Evolutionary conservation across 1,284 basidiomycete genomes (phyloP).

Genomic region (Veloboletus limbatus): DNA sequence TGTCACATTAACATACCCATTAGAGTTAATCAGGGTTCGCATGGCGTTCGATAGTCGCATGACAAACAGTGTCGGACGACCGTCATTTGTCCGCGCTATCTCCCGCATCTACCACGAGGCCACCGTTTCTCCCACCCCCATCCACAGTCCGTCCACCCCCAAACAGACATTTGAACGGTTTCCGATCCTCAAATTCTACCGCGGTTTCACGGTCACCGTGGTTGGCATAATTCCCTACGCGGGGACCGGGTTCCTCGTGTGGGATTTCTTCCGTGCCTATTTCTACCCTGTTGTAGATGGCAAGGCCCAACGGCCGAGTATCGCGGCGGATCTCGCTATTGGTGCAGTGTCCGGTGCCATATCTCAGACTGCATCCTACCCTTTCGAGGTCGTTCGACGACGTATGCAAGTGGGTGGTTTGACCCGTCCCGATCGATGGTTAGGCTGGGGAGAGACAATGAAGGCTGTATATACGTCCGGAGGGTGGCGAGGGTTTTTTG

Average conservation of each 20-base stretch:
- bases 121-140: constrained; percentile 32
- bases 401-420: constrained; percentile 96
- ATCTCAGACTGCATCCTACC: constrained; percentile 92
- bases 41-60: constrained; percentile 85
- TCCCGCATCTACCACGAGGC: constrained; percentile 72
- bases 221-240: constrained; percentile 96
- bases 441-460: constrained; percentile 79
- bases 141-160: constrained; percentile 21
- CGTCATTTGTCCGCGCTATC: constrained; percentile 63
- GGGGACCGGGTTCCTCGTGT: constrained; percentile 92
- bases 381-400: constrained; percentile 91
- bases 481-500: constrained; percentile 90
- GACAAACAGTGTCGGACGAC: constrained; percentile 38
- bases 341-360: constrained; percentile 91
- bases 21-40: constrained; percentile 93
- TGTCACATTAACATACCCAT: constrained; percentile 90
- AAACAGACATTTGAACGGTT: constrained; percentile 51
- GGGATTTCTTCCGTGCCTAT: constrained; percentile 77
- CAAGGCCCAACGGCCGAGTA: constrained; percentile 40
- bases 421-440: constrained; percentile 72
- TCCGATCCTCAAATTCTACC: constrained; percentile 87
- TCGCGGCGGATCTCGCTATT: constrained; percentile 65
- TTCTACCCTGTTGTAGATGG: constrained; percentile 49
- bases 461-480: constrained; percentile 61
- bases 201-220: constrained; percentile 92